A percentile compares a stretch with the other conserved stretches of the same genome.
phyloP scores from a whole-genome alignment of 257 asterid species.

The Forsythia viridissima region DNA sequence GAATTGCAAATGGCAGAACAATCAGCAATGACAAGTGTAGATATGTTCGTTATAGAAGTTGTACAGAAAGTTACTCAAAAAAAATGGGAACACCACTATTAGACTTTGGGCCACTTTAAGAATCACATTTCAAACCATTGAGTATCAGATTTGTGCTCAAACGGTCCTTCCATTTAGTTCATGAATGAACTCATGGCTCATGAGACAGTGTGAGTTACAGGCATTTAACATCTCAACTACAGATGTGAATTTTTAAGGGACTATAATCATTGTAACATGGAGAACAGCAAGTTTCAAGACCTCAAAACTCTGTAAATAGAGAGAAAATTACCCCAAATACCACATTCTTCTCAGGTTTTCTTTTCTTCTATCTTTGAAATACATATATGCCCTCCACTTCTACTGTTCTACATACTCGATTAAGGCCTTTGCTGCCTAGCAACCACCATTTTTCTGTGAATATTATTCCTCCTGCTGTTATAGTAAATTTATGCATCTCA shows the following conservation, averaged over 20 bases:
- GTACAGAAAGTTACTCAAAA: constrained; percentile 12
- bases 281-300: background rate
- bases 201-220: background rate
- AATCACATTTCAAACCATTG: background rate
- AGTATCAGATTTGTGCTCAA: background rate
- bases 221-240: background rate
- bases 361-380: background rate
- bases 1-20: background rate
- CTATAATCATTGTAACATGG: background rate
- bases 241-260: background rate
- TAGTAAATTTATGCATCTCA: background rate
- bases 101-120: background rate
- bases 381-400: background rate
- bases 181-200: background rate
- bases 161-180: background rate
- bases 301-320: background rate
- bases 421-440: background rate
- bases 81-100: constrained; percentile 1
- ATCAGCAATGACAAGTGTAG: background rate
- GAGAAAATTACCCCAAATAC: background rate
- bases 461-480: background rate
- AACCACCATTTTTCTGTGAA: background rate
- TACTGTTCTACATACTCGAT: background rate
- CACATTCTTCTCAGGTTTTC: too few relatives aligned
- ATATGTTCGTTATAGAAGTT: constrained; percentile 15